These are phyloP conservation scores for Trebouxia gelatinosa DNA, from an alignment of 163 green algal species.

Conservation along the genomic window DNA sequence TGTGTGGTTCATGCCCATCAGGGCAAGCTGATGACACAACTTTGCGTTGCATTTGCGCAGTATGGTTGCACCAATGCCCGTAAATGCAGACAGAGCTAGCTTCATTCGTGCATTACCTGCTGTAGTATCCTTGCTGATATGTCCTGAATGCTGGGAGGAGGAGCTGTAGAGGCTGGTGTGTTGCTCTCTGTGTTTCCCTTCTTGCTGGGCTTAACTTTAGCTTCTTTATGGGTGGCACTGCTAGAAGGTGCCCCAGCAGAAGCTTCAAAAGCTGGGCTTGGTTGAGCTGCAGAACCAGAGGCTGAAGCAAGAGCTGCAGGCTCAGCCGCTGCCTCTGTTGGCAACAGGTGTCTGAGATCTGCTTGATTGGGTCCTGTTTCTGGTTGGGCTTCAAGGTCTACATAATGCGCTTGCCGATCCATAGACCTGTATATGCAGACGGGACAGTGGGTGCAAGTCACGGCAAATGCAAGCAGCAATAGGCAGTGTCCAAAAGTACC, in stretches of 20 bases:
- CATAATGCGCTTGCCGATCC: constrained; percentile 15
- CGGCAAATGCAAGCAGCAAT: too few species aligned
- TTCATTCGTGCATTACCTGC: too few species aligned
- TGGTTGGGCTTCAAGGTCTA: constrained; percentile 17
- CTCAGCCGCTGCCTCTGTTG: neutral
- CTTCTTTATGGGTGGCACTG: neutral
- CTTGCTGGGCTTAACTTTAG: neutral
- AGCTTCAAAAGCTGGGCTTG: neutral
- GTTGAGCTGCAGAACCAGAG: neutral
- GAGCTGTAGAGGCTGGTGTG: neutral
- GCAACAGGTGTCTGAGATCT: constrained; percentile 9
- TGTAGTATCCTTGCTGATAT: neutral
- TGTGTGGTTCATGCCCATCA: too few species aligned
- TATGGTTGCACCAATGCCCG: neutral
- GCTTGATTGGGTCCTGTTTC: constrained; percentile 2
- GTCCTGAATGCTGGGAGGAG: neutral
- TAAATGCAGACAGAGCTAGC: too few species aligned
- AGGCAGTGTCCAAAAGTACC: too few species aligned
- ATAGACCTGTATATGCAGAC: constrained; percentile 3
- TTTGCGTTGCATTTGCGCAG: too few species aligned
- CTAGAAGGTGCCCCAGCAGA: neutral
- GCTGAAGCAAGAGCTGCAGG: neutral
- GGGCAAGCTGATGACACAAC: too few species aligned
- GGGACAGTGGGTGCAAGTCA: too few species aligned
- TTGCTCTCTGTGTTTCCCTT: neutral